Conservation (phyloP, 2,329 filamentous ascomycete genomes). For the Volutella citrinella region DNA sequence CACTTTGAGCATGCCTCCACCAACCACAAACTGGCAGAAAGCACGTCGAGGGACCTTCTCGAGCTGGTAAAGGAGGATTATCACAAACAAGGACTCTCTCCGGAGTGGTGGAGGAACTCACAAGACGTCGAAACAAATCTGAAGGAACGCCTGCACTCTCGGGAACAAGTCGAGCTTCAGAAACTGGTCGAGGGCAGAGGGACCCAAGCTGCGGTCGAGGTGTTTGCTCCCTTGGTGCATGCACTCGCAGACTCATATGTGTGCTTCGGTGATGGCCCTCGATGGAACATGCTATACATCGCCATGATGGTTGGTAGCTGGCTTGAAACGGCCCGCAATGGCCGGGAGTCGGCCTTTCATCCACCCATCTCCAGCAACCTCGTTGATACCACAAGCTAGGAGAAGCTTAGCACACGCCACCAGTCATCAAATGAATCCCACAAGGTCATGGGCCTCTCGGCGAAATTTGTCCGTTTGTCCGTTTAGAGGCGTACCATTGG, state of each 20-base stretch:
- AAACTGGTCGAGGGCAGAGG: slow-evolving; percentile 19
- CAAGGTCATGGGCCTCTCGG: no score
- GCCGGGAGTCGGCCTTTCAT: no score
- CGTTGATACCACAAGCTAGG: no score
- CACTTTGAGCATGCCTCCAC: slow-evolving; percentile 11
- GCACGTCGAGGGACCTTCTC: slow-evolving; percentile 2
- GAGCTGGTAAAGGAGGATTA: slow-evolving; percentile 15
- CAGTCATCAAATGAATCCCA: no score
- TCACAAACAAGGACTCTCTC: slow-evolving; percentile 6
- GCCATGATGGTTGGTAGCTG: slow-evolving; percentile 19
- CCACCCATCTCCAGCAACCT: no score
- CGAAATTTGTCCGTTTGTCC: no score
- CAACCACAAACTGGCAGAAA: slow-evolving; percentile 5
- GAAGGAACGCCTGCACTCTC: slow-evolving; percentile 12
- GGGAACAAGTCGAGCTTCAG: slow-evolving; percentile 16
- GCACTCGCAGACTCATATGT: slow-evolving; percentile 19
- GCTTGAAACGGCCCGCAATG: no score
- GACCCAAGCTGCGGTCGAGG: slow-evolving; percentile 4
- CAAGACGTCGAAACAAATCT: slow-evolving; percentile 19
- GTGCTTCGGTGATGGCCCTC: slow-evolving; percentile 23
- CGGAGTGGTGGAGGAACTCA: slow-evolving; percentile 22
- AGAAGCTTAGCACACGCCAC: no score
- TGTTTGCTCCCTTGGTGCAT: slow-evolving; percentile 16
- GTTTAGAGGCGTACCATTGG: no score
- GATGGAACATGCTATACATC: slow-evolving; percentile 21